Base-by-base conservation (phyloP, 495 filamentous ascomycete species). In the Antarctomyces pellizariae region DNA sequence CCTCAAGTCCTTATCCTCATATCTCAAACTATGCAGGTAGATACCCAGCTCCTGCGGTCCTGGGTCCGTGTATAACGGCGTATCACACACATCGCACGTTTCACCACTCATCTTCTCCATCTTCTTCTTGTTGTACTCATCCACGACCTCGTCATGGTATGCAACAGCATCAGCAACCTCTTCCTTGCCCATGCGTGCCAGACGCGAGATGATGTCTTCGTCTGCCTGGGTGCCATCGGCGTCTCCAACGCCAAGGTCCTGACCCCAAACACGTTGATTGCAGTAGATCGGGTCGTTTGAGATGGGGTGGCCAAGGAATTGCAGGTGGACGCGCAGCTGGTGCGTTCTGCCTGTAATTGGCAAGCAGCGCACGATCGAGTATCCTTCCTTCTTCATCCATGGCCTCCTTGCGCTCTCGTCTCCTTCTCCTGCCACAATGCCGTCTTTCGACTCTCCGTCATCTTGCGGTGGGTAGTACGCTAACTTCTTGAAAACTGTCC, bases 251-350 rank as follows among this genome's bases (percentile, higher is more conserved):
- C 74, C 86, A 0, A 97, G 62, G 1, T 64, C 59, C 1, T 67
- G 55, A 2, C 89, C 89, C 57, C 89, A 97, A 11, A 95, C 86
- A 25, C 65, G 65, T 31, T 76, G 71, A 41, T 95, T 95, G 38
- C 75, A 79, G 46, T 97, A 97, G 34, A 97, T 97, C 2, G 86
- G 86, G 43, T 97, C 86, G 44, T 95, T 95, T 26, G 73, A 65
- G 39, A 97, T 93, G 2, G 86, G 89, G 39, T 97, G 75, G 5
- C 86, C 86, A 7, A 97, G 52, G 43, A 75, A 91, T 41, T 97
- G 86, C 1, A 97, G 62, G 41, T 97, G 86, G 7, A 97, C 89
- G 13, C 86, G 66, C 11, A 97, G 65, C 43, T 97, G 86, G 42
- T 97, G 86, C 4, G 86, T 97, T 25, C 86, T 67, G 0, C 86